Conservation (phyloP, 306 rosid species). For the Datisca glomerata region DNA sequence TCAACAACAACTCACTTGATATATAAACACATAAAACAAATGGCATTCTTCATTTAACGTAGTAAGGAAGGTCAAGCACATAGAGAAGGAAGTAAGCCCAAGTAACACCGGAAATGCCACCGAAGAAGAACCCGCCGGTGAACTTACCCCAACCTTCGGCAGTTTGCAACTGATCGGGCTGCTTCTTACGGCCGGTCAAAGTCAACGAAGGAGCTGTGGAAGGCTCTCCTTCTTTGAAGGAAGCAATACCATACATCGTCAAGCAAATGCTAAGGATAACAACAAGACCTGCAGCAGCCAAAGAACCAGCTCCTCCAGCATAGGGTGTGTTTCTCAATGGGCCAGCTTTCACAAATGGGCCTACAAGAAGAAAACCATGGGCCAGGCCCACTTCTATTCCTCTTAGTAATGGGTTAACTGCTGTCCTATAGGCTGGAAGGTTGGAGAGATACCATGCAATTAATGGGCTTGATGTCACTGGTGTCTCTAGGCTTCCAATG, state of each 20-base stretch:
- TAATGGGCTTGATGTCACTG: slow-evolving; percentile 89
- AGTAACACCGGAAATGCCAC: slow-evolving; percentile 83
- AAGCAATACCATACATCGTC: slow-evolving; percentile 64
- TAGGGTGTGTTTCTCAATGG: slow-evolving; percentile 64
- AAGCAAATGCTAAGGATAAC: slow-evolving; percentile 68
- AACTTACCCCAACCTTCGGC: slow-evolving; percentile 96
- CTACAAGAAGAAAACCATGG: slow-evolving; percentile 72
- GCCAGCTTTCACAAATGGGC: slow-evolving; percentile 91
- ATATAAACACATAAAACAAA: slow-evolving; percentile 3
- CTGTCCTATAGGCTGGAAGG: slow-evolving; percentile 90
- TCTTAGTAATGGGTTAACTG: slow-evolving; percentile 77
- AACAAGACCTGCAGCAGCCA: slow-evolving; percentile 83
- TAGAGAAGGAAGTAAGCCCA: slow-evolving; percentile 88
- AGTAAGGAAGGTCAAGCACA: slow-evolving; percentile 73
- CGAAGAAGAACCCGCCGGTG: slow-evolving; percentile 94
- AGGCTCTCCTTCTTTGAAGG: slow-evolving; percentile 91
- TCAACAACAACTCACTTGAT: background rate
- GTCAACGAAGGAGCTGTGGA: slow-evolving; percentile 72
- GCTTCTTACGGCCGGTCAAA: slow-evolving; percentile 76
- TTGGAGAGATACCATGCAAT: slow-evolving; percentile 93
- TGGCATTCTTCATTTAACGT: slow-evolving; percentile 45
- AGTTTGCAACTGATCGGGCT: slow-evolving; percentile 84
- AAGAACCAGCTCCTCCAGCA: slow-evolving; percentile 70
- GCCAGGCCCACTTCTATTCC: slow-evolving; percentile 92
- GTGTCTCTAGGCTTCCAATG: slow-evolving; percentile 97